phyloP scores from a whole-genome alignment of 768 basidiomycete species.

The Suillus hirtellus region DNA sequence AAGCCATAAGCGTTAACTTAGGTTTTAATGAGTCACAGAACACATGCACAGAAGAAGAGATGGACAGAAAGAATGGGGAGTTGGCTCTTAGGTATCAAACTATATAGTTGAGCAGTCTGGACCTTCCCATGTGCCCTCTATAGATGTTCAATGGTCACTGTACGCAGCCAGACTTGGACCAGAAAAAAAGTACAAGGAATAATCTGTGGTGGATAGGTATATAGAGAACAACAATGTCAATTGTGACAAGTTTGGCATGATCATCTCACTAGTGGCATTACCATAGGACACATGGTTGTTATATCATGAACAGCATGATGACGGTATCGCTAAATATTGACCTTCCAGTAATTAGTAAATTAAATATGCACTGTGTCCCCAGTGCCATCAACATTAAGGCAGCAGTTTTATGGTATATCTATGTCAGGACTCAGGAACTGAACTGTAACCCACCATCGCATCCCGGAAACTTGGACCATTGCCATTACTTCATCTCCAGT shows the following conservation, averaged over 20 bases:
- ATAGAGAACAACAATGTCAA: neutral
- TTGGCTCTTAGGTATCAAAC: neutral
- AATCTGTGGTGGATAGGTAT: neutral
- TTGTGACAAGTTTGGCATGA: neutral
- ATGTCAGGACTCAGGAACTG: neutral
- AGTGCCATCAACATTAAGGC: constrained; percentile 20
- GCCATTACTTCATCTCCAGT: constrained; percentile 21
- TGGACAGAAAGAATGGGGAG: neutral
- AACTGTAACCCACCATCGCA: constrained; percentile 3
- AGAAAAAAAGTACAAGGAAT: neutral
- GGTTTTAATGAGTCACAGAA: constrained; percentile 4
- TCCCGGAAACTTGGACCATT: constrained; percentile 9
- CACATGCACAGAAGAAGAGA: neutral
- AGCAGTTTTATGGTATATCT: constrained; percentile 7
- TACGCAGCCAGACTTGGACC: neutral
- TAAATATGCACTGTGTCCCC: neutral
- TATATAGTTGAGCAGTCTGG: constrained; percentile 3
- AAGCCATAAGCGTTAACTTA: constrained; percentile 19
- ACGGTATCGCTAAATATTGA: neutral
- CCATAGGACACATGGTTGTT: neutral
- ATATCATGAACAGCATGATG: neutral
- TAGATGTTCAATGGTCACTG: neutral
- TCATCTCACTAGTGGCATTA: neutral
- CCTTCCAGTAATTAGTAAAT: neutral
- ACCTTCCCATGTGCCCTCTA: neutral